Percentiles rank a stretch among this genome's conserved stretches.
phyloP scores from a whole-genome alignment of 768 basidiomycete species.

The Lactifluus hygrophoroides region DNA sequence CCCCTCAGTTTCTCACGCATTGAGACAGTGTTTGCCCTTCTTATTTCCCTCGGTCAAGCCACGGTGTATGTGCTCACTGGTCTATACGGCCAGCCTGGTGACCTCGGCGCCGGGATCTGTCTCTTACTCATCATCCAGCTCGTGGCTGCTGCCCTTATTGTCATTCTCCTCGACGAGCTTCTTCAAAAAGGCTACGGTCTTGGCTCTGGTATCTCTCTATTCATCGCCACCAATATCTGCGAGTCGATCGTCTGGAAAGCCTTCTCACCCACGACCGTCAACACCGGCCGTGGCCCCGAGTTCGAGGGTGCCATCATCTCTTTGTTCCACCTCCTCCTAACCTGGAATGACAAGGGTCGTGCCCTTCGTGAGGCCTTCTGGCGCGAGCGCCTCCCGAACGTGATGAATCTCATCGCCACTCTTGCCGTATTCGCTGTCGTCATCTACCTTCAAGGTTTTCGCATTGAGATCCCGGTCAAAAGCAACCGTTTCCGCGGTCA shows the following conservation, averaged over 20 bases:
- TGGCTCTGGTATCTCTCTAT: constrained; percentile 95
- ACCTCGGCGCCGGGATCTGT: constrained; percentile 94
- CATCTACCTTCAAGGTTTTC: constrained; percentile 98
- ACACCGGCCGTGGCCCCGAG: constrained; percentile 96
- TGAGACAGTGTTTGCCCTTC: constrained; percentile 81
- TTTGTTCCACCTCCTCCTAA: constrained; percentile 95
- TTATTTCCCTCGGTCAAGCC: constrained; percentile 93
- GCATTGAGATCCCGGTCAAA: constrained; percentile 98
- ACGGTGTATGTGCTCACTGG: constrained; percentile 97
- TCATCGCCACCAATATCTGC: constrained; percentile 99
- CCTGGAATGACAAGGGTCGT: constrained; percentile 96
- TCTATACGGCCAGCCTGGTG: constrained; percentile 88
- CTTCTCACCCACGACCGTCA: constrained; percentile 95
- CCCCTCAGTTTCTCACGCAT: neutral
- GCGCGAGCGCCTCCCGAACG: constrained; percentile 91
- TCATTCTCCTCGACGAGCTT: constrained; percentile 96
- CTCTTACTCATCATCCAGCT: constrained; percentile 95
- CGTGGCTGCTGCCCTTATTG: constrained; percentile 87
- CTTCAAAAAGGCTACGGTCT: constrained; percentile 99
- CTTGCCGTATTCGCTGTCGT: constrained; percentile 87
- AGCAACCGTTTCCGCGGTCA: constrained; percentile 95
- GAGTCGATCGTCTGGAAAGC: constrained; percentile 99
- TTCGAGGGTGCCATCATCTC: constrained; percentile 96
- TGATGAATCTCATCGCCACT: constrained; percentile 96
- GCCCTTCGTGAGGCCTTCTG: constrained; percentile 98